phyloP scores from a whole-genome alignment of 257 asterid genomes.

The Penstemon davidsonii region DNA sequence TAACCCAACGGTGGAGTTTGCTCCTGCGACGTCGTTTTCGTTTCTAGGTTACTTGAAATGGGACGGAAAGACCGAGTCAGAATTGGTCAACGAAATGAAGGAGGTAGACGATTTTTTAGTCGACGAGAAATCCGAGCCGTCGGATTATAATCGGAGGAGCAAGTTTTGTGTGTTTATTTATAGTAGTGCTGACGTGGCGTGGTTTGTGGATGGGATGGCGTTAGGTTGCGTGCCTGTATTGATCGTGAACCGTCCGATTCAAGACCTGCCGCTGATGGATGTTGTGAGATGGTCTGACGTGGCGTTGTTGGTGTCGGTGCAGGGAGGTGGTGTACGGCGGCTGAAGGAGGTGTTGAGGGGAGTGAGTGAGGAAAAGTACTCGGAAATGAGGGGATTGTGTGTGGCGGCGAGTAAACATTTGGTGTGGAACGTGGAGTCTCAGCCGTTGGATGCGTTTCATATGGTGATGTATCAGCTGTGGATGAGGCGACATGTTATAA shows the following conservation, averaged over 20 bases:
- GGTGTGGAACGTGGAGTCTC: constrained; percentile 71
- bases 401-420: constrained; percentile 71
- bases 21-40: background rate
- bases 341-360: constrained; percentile 56
- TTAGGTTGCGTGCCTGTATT: constrained; percentile 84
- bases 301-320: constrained; percentile 48
- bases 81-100: constrained; percentile 57
- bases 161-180: constrained; percentile 71
- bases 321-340: constrained; percentile 48
- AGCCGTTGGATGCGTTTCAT: constrained; percentile 75
- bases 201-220: constrained; percentile 65
- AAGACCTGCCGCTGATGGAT: constrained; percentile 87
- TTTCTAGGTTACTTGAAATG: constrained; percentile 56
- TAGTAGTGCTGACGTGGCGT: constrained; percentile 45
- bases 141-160: constrained; percentile 36
- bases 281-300: constrained; percentile 71
- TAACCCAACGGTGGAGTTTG: background rate
- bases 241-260: constrained; percentile 76
- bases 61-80: constrained; percentile 47
- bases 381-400: constrained; percentile 54
- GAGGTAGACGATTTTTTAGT: constrained; percentile 47
- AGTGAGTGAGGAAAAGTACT: constrained; percentile 45
- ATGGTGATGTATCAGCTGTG: constrained; percentile 91
- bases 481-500: constrained; percentile 75
- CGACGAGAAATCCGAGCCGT: constrained; percentile 39